Evolutionary conservation across 2,329 filamentous ascomycete genomes (phyloP).

Genomic region (Colletotrichum abscissum): DNA sequence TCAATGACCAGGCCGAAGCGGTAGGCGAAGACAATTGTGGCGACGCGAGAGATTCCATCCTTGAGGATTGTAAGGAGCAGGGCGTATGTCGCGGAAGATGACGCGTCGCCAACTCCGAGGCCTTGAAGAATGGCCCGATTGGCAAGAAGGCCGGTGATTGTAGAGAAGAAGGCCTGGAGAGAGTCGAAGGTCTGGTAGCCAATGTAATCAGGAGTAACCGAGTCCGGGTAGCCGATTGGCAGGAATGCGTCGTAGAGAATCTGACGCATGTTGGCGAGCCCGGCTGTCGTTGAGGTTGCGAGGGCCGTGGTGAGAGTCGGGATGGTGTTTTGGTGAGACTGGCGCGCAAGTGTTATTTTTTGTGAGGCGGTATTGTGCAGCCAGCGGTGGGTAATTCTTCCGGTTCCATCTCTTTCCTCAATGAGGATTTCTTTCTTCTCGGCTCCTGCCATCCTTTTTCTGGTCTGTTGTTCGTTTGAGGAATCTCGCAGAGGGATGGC

Average conservation of each 20-base stretch:
- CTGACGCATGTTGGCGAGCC: constrained; percentile 12
- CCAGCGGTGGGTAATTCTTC: constrained; percentile 19
- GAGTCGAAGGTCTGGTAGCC: constrained; percentile 79
- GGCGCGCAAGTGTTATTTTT: neutral
- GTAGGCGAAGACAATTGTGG: constrained; percentile 89
- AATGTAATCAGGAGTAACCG: constrained; percentile 86
- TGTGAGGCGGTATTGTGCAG: neutral
- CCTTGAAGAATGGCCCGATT: constrained; percentile 83
- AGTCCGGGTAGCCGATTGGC: constrained; percentile 88
- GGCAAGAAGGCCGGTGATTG: constrained; percentile 82
- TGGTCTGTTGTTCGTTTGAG: neutral
- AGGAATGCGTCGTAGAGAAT: constrained; percentile 77
- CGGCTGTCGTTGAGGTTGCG: neutral
- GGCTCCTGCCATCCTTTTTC: neutral
- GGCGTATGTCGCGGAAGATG: constrained; percentile 82
- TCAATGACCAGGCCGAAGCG: constrained; percentile 84
- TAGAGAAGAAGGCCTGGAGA: constrained; percentile 85
- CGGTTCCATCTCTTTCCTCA: constrained; percentile 23
- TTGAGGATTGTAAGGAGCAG: constrained; percentile 86
- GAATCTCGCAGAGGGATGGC: neutral
- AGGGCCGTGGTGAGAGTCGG: constrained; percentile 32
- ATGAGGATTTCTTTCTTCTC: neutral
- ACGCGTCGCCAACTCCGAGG: constrained; percentile 85
- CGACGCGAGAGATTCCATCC: constrained; percentile 82
- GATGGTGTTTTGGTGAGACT: neutral